A percentile compares a stretch with the other conserved stretches of the same genome.
phyloP scores from a whole-genome alignment of 768 basidiomycete species.

The Pleurotus ostreatus region DNA sequence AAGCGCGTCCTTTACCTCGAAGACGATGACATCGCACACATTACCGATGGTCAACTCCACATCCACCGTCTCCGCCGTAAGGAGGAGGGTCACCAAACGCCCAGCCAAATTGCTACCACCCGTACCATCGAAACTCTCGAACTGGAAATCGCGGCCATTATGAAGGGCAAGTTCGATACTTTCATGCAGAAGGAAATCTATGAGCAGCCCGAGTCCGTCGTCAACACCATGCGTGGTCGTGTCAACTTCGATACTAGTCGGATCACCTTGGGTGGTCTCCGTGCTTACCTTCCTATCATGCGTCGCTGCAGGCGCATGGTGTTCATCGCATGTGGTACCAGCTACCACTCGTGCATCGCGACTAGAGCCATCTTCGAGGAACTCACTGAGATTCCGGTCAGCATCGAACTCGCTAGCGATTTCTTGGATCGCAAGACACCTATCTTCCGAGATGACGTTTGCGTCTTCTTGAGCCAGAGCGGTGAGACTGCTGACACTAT shows the following conservation, averaged over 20 bases:
- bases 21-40: constrained; percentile 98
- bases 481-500: constrained; percentile 99
- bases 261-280: constrained; percentile 93
- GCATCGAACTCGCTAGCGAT: constrained; percentile 95
- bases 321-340: constrained; percentile 98
- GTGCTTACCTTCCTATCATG: constrained; percentile 93
- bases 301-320: constrained; percentile 92
- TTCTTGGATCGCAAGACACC: constrained; percentile 99
- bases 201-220: constrained; percentile 97
- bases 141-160: constrained; percentile 98
- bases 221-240: constrained; percentile 99
- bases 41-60: constrained; percentile 94
- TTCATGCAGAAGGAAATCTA: constrained; percentile 99
- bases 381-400: constrained; percentile 96
- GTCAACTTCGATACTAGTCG: constrained; percentile 94
- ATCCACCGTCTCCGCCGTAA: constrained; percentile 96
- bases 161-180: constrained; percentile 99
- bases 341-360: constrained; percentile 95
- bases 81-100: constrained; percentile 62
- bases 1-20: constrained; percentile 98
- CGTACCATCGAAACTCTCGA: constrained; percentile 98
- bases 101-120: constrained; percentile 63
- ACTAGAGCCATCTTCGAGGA: constrained; percentile 98
- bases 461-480: constrained; percentile 94
- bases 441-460: constrained; percentile 98